These are phyloP conservation scores for Iberis pinnata DNA, from an alignment of 345 rosid species.

Conservation along the genomic window DNA sequence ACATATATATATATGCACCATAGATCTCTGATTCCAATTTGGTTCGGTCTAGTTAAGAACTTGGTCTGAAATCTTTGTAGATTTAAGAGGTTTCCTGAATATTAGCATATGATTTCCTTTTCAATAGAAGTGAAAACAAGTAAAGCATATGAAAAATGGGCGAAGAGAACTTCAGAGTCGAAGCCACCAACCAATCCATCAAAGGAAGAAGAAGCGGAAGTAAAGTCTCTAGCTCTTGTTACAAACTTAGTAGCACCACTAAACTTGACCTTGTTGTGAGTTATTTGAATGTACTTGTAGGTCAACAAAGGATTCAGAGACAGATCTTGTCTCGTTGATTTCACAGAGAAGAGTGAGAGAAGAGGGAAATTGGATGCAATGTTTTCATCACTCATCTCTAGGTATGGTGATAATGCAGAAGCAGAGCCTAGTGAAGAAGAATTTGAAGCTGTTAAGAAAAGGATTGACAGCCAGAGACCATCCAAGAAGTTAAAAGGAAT, in stretches of 20 bases:
- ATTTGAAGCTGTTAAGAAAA: slow-evolving; percentile 69
- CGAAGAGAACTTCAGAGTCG: slow-evolving; percentile 44
- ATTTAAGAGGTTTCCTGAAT: too few relatives aligned
- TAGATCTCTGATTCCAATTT: too few relatives aligned
- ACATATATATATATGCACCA: too few relatives aligned
- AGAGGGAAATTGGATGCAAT: slow-evolving; percentile 63
- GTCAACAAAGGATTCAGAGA: slow-evolving; percentile 43
- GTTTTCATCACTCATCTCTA: slow-evolving; percentile 65
- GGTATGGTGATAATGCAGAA: slow-evolving; percentile 48
- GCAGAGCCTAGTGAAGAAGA: slow-evolving; percentile 86
- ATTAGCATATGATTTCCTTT: too few relatives aligned
- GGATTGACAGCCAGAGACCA: slow-evolving; percentile 34
- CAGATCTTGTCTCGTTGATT: slow-evolving; percentile 49
- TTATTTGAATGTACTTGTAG: slow-evolving; percentile 27
- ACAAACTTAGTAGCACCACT: neutral
- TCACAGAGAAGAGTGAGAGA: slow-evolving; percentile 55
- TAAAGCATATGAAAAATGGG: slow-evolving; percentile 75
- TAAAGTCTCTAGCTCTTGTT: slow-evolving; percentile 27
- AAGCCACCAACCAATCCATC: slow-evolving; percentile 56
- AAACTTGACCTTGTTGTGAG: slow-evolving; percentile 2
- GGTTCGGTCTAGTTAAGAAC: too few relatives aligned
- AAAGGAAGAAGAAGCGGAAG: slow-evolving; percentile 48
- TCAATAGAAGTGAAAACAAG: slow-evolving; percentile 54
- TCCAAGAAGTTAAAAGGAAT: slow-evolving; percentile 42
- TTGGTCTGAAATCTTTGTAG: too few relatives aligned